These are phyloP conservation scores for Teunomyces kruisii DNA, from an alignment of 805 yeast species.

Conservation along the genomic window DNA sequence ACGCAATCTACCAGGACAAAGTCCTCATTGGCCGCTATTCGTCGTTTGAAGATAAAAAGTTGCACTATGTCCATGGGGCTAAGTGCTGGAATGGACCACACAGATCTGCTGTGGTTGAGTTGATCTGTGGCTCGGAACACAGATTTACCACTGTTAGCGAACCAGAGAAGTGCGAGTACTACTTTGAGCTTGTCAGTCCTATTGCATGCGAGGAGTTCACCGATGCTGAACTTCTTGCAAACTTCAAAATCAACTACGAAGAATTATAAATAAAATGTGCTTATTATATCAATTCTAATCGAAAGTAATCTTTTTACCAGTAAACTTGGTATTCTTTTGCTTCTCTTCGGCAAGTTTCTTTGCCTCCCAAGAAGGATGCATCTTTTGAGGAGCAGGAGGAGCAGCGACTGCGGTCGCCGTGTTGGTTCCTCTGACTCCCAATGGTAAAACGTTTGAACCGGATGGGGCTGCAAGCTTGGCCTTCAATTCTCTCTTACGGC, in stretches of 20 bases:
- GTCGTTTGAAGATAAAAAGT: constrained; percentile 25
- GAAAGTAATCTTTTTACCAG: constrained; percentile 84
- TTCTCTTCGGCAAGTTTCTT: constrained; percentile 72
- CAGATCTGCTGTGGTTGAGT: constrained; percentile 63
- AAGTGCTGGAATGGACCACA: constrained; percentile 94
- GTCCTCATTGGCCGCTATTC: constrained; percentile 52
- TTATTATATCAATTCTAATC: constrained; percentile 31
- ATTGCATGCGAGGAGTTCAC: constrained; percentile 40
- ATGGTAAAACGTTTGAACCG: constrained; percentile 40
- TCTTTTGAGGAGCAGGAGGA: constrained; percentile 8
- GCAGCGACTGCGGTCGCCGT: constrained; percentile 2
- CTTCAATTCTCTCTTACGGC: constrained; percentile 60
- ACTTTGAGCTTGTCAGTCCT: constrained; percentile 49
- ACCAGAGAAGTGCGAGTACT: constrained; percentile 85
- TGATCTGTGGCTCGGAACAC: constrained; percentile 65
- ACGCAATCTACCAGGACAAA: constrained; percentile 54
- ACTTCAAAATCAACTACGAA: constrained; percentile 27
- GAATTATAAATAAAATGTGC: constrained; percentile 13
- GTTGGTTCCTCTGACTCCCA: constrained; percentile 31
- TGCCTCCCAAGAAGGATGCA: constrained; percentile 99
- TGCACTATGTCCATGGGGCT: constrained; percentile 61
- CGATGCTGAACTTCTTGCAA: constrained; percentile 25
- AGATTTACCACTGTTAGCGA: constrained; percentile 70
- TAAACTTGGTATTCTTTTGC: constrained; percentile 61
- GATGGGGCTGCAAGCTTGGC: constrained; percentile 38